Conservation (phyloP, 2,329 filamentous ascomycete genomes). For the Scytalidium sp. region DNA sequence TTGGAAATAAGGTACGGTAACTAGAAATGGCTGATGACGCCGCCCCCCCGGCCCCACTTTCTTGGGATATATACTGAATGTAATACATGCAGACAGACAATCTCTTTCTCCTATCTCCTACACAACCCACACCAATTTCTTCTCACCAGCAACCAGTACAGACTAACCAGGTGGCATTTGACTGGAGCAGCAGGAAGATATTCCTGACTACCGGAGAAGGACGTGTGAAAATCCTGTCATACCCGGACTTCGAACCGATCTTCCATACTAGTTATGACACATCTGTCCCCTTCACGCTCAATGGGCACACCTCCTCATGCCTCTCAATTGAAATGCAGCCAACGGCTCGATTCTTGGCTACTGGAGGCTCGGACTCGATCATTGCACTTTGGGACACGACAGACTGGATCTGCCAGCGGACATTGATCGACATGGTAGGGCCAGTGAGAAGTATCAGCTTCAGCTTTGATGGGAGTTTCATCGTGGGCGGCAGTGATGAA, state of each 20-base stretch:
- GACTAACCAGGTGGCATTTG: constrained; percentile 73
- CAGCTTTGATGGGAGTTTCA: constrained; percentile 73
- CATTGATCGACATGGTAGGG: constrained; percentile 65
- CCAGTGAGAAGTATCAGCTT: constrained; percentile 71
- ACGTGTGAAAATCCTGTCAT: constrained; percentile 66
- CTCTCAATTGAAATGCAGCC: constrained; percentile 68
- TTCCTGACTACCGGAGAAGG: constrained; percentile 71
- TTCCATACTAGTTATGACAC: constrained; percentile 43
- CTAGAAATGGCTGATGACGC: not conserved
- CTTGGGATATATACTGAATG: constrained; percentile 11
- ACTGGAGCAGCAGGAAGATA: constrained; percentile 67
- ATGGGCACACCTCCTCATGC: constrained; percentile 72
- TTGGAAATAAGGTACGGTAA: constrained; percentile 67
- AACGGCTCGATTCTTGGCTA: constrained; percentile 67
- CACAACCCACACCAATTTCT: constrained; percentile 51
- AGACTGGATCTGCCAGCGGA: constrained; percentile 73
- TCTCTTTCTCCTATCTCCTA: constrained; percentile 60
- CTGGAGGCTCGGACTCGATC: constrained; percentile 72
- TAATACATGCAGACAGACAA: constrained; percentile 49
- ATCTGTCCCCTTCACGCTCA: constrained; percentile 55
- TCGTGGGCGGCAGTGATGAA: constrained; percentile 73
- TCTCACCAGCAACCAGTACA: constrained; percentile 60
- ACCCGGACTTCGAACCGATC: constrained; percentile 59
- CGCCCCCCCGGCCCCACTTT: too few species aligned
- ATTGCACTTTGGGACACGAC: constrained; percentile 76